Evolutionary conservation across 805 yeast genomes (phyloP).

Genomic region (Myxozyma kluyveri): DNA sequence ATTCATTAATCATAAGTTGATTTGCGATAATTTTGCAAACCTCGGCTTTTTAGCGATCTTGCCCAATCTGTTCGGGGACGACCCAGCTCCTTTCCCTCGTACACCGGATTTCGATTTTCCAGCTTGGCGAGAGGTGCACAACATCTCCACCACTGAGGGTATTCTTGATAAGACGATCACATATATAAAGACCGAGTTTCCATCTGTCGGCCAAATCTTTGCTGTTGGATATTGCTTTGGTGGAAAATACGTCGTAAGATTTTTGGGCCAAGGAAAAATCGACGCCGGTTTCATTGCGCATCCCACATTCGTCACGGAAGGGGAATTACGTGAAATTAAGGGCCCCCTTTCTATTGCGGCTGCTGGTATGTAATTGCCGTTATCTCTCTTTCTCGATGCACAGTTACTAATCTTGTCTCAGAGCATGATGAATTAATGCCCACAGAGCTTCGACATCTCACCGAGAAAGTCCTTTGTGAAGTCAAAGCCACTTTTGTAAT

Average conservation of each 20-base stretch:
- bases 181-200: constrained; percentile 41
- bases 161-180: constrained; percentile 49
- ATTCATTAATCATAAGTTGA: constrained; percentile 50
- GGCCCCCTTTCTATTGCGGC: constrained; percentile 68
- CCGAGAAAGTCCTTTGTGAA: constrained; percentile 57
- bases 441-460: constrained; percentile 56
- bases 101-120: constrained; percentile 19
- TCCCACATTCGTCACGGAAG: constrained; percentile 66
- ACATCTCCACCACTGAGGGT: constrained; percentile 44
- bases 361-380: constrained; percentile 50
- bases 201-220: constrained; percentile 43
- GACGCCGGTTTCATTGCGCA: constrained; percentile 68
- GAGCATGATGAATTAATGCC: constrained; percentile 61
- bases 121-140: constrained; percentile 50
- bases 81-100: constrained; percentile 40
- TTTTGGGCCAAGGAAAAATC: constrained; percentile 39
- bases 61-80: constrained; percentile 62
- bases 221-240: constrained; percentile 77
- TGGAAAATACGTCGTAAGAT: constrained; percentile 58
- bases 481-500: constrained; percentile 57
- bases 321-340: constrained; percentile 60
- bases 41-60: constrained; percentile 55
- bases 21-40: constrained; percentile 44
- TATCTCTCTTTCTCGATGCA: neutral
- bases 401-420: neutral